Base-by-base conservation (phyloP, 169 alveolate genomes). In the Amoebophrya sp. region DNA sequence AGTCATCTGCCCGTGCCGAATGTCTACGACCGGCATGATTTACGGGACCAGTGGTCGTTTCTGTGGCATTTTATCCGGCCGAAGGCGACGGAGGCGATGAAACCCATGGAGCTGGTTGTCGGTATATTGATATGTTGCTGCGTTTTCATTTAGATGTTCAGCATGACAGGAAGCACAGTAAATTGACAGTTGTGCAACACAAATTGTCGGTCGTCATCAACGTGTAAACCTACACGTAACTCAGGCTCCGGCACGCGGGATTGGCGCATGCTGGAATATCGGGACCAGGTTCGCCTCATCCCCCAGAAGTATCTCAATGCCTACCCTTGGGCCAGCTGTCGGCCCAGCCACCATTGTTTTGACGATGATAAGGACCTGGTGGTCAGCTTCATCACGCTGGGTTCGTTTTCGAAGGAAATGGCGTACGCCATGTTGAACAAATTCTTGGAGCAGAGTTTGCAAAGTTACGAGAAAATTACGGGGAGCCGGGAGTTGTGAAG, bases 391-490 rank as follows among this genome's bases (percentile, higher is more conserved):
- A 89, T 89, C 25, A 89, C 91, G 10, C 91, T 89, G 77, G 40
- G 77, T n/a, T 38, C 66, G 35, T 41, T 39, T 10, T 89, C 91
- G 35, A 38, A 41, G 18, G 91, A 89, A 40, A 89, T 89, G 91
- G 91, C 91, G 29, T 89, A 39, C 91, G 91, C 91, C 23, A 89
- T 89, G 91, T 55, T 89, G 38, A 39, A 89, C 77, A 89, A 89
- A 55, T 89, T 89, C 38, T 40, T 39, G 38, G 40, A 32, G 23
- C 91, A 89, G 39, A 41, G 77, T 55, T 1, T 40, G 77, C 2
- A 39, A 25, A 40, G 38, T 25, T 89, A 89, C 66, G 91, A 33
- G 39, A 38, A 38, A 25, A 0, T 39, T 3, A 32, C 66, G 3
- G 83, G 83, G 83, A 7, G 35, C 39, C 0, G 12, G 83, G 83